phyloP scores from a whole-genome alignment of 495 filamentous ascomycete species.

The Hyaloscypha finlandica region DNA sequence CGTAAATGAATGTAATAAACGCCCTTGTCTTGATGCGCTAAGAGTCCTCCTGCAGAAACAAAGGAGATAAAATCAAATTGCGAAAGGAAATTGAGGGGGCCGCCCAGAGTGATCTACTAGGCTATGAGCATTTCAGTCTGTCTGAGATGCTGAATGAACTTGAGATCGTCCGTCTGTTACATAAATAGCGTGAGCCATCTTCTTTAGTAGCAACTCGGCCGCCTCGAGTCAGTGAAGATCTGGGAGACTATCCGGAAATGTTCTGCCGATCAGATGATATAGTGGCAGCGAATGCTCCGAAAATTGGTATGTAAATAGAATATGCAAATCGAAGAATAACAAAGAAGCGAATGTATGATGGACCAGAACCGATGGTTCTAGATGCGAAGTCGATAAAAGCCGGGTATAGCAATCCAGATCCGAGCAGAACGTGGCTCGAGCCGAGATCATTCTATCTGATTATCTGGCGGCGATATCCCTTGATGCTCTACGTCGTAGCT shows the following conservation, averaged over 20 bases:
- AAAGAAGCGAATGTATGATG: not conserved
- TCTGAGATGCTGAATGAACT: not conserved
- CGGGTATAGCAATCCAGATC: not conserved
- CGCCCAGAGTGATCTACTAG: not conserved
- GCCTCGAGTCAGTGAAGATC: not conserved
- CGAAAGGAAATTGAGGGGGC: not conserved
- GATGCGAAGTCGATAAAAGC: not conserved
- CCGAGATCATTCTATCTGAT: not conserved
- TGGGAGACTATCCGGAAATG: not conserved
- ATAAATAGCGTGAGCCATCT: conserved; percentile 6
- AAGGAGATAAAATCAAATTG: conserved; percentile 3
- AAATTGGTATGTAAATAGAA: conserved; percentile 2
- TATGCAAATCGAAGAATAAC: not conserved
- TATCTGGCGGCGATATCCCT: not conserved
- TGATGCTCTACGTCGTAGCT: not conserved
- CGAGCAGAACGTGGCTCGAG: not conserved
- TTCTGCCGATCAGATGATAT: not conserved
- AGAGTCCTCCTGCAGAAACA: conserved; percentile 7
- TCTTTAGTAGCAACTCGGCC: conserved; percentile 1
- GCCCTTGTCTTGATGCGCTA: conserved; percentile 21
- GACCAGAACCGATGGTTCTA: not conserved
- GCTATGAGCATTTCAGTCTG: not conserved
- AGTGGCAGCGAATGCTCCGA: not conserved
- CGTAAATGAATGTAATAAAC: conserved; percentile 15
- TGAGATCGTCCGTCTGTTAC: not conserved